phyloP scores from a whole-genome alignment of 2,329 filamentous ascomycete genomes.

The Trichoderma brevicompactum region DNA sequence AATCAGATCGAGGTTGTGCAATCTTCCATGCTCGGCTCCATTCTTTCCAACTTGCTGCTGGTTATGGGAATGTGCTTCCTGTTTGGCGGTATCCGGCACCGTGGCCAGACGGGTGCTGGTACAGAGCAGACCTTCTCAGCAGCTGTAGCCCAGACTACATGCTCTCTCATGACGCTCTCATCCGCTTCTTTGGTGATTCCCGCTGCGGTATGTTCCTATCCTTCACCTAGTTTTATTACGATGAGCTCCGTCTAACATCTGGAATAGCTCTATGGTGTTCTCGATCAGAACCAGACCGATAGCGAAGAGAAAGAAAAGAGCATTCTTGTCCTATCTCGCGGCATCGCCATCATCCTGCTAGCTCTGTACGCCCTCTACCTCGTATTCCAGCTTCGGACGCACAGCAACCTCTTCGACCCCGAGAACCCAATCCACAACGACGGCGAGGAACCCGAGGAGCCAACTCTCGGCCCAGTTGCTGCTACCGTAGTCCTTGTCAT shows the following conservation, averaged over 20 bases:
- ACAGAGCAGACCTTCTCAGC: constrained; percentile 74
- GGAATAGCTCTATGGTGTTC: constrained; percentile 65
- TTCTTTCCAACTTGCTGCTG: constrained; percentile 90
- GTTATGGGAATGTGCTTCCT: constrained; percentile 83
- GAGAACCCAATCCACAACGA: constrained; percentile 53
- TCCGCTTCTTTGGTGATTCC: constrained; percentile 80
- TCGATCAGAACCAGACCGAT: constrained; percentile 51
- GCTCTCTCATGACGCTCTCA: constrained; percentile 74
- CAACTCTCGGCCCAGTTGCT: constrained; percentile 64
- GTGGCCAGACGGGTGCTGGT: constrained; percentile 58
- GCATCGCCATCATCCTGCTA: constrained; percentile 75
- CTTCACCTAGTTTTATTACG: background rate
- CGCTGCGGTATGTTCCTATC: constrained; percentile 59
- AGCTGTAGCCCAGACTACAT: constrained; percentile 77
- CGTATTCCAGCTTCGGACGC: constrained; percentile 76
- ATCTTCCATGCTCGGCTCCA: constrained; percentile 94
- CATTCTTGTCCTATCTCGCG: constrained; percentile 73
- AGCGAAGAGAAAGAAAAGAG: constrained; percentile 52
- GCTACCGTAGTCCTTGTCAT: constrained; percentile 69
- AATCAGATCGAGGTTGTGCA: constrained; percentile 95
- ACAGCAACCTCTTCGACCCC: constrained; percentile 71
- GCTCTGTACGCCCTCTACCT: constrained; percentile 77
- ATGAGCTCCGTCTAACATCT: constrained; percentile 31
- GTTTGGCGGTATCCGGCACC: constrained; percentile 70
- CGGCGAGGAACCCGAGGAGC: constrained; percentile 48